A percentile compares a stretch with the other conserved stretches of the same genome.
phyloP scores from a whole-genome alignment of 306 rosid species.

The Crataegus laevigata region DNA sequence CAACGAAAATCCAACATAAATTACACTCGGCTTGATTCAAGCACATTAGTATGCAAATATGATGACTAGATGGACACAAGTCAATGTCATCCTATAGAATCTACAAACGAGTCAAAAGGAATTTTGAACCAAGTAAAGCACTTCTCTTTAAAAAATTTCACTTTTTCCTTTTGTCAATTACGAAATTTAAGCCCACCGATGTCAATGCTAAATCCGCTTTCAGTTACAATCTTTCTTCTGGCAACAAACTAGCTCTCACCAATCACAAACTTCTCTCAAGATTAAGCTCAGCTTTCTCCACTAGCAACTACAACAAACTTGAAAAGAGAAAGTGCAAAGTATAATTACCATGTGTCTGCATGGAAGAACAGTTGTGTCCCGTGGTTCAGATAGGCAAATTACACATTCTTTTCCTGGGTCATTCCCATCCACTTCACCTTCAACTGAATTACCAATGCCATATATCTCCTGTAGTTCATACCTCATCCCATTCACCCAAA shows the following conservation, averaged over 20 bases:
- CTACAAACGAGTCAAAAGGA: neutral
- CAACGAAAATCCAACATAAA: neutral
- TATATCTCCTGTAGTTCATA: constrained; percentile 95
- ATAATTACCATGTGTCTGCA: constrained; percentile 96
- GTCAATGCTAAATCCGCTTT: too few relatives aligned
- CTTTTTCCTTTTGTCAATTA: neutral
- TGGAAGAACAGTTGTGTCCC: constrained; percentile 92
- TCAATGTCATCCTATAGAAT: neutral
- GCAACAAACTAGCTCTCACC: neutral
- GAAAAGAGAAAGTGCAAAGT: neutral
- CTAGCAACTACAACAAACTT: neutral
- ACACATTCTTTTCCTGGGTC: constrained; percentile 97
- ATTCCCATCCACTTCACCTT: constrained; percentile 70
- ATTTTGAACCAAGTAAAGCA: neutral
- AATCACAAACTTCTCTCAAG: neutral
- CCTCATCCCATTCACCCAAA: constrained; percentile 82
- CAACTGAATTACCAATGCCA: constrained; percentile 89
- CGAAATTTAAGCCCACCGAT: too few relatives aligned
- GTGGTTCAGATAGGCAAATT: constrained; percentile 95
- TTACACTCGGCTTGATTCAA: neutral
- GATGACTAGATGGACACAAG: neutral
- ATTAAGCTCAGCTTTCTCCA: neutral
- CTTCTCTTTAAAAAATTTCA: neutral
- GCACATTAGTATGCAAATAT: neutral
- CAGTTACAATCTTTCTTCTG: neutral